Base-by-base conservation (phyloP, 805 yeast species). In the Metschnikowia baotianmanensis region DNA sequence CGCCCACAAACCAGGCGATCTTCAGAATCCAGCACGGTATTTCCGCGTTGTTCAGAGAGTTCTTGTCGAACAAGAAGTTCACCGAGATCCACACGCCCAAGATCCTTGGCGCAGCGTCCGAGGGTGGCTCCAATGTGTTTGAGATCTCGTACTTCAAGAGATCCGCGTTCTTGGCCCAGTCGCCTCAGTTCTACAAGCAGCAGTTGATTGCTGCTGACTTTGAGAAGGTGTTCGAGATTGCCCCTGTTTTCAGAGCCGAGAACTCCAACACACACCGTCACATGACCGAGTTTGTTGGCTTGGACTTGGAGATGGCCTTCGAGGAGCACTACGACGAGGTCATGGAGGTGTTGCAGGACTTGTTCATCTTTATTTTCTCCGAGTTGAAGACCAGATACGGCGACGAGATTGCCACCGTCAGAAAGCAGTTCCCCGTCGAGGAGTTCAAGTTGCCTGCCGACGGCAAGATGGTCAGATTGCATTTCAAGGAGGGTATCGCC, bases 211-310 rank as follows among this genome's bases (percentile, higher is more conserved):
- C 97, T 34, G 95, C 96, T 45, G 99, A 93, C 72, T 93, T 91
- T 57, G 99, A 93, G 74, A 81, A 80, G 58, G 99, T 93, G 35
- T 93, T 80, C 62, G 99, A 93, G 72, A 77, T 93, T 58, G 98
- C 93, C 2, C 98, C 99, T 26, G 98, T 93, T 31, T 93, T 93
- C 79, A 82, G 99, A 71, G 99, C 99, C 43, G 99, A 93, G 69
- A 91, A 93, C 76, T 91, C 98, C 47, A 90, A 93, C 74, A 91
- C 99, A 16, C 98, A 93, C 68, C 90, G 99, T 72, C 99, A 93
- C 69, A 83, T 93, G 96, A 93, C 99, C 42, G 99, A 93, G 70
- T 93, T 93, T 65, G 86, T 85, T 47, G 99, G 99, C 44, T 81
- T 95, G 57, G 99, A 93, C 75, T 70, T 93, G 70, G 99, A 93